Conservation (phyloP, 495 filamentous ascomycete genomes). For the Penicillium ochrochloron region DNA sequence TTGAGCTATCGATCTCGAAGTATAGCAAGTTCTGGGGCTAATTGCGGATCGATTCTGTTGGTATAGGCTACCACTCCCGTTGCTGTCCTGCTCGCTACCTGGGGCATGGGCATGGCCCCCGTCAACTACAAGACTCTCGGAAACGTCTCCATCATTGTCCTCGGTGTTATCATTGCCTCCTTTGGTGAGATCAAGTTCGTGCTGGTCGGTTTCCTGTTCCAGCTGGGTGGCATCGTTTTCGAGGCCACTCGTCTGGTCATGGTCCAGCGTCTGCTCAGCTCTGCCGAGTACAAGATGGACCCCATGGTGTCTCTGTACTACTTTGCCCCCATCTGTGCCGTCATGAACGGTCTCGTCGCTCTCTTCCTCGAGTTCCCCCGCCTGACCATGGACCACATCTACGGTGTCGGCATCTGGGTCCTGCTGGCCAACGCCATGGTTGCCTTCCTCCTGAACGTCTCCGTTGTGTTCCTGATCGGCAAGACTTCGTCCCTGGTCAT, state of each 20-base stretch:
- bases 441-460: constrained; percentile 89
- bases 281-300: constrained; percentile 96
- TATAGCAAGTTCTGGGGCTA: background rate
- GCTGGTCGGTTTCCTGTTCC: constrained; percentile 83
- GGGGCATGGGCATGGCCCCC: constrained; percentile 77
- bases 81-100: constrained; percentile 82
- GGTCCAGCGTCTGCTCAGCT: constrained; percentile 87
- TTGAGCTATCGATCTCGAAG: background rate
- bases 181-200: constrained; percentile 93
- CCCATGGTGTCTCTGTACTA: constrained; percentile 95
- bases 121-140: constrained; percentile 78
- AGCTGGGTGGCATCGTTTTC: constrained; percentile 81
- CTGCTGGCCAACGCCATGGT: constrained; percentile 80
- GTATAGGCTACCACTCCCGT: constrained; percentile 85
- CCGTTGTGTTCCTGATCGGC: constrained; percentile 95
- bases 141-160: constrained; percentile 86
- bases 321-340: constrained; percentile 89
- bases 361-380: constrained; percentile 78
- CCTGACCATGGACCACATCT: constrained; percentile 72
- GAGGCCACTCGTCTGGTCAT: constrained; percentile 90
- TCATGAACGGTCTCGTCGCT: constrained; percentile 82
- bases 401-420: constrained; percentile 72
- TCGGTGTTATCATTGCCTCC: constrained; percentile 88
- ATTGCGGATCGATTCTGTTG: background rate
- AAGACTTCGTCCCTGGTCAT: constrained; percentile 96